These are phyloP conservation scores for Pezicula radicicola DNA, from an alignment of 2,329 filamentous ascomycete species.

Conservation along the genomic window DNA sequence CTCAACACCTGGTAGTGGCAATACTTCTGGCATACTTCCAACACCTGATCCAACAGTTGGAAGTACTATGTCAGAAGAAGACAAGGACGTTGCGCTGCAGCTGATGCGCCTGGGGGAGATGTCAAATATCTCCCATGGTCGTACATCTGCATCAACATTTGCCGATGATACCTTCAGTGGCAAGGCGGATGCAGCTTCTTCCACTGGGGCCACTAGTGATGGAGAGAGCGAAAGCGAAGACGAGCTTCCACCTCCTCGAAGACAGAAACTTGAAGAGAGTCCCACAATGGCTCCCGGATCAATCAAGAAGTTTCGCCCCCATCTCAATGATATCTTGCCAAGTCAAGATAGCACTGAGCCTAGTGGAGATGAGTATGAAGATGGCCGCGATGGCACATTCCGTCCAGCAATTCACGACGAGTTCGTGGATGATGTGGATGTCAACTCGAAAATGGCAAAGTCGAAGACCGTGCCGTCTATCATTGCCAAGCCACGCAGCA, in stretches of 20 bases:
- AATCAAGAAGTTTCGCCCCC: slow-evolving; percentile 43
- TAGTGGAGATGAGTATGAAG: slow-evolving; percentile 59
- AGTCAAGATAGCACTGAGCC: slow-evolving; percentile 55
- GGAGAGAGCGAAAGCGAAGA: slow-evolving; percentile 66
- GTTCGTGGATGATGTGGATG: slow-evolving; percentile 14
- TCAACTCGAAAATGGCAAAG: slow-evolving; percentile 36
- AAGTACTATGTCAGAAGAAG: slow-evolving; percentile 94
- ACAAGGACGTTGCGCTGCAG: slow-evolving; percentile 90
- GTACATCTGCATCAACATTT: slow-evolving; percentile 87
- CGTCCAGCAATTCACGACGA: slow-evolving; percentile 22
- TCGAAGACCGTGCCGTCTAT: slow-evolving; percentile 32
- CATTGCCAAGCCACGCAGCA: slow-evolving; percentile 36
- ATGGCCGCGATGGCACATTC: slow-evolving; percentile 33
- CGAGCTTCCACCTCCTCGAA: slow-evolving; percentile 56
- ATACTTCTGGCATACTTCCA: slow-evolving; percentile 65
- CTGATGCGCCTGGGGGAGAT: slow-evolving; percentile 94
- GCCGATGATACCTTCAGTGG: slow-evolving; percentile 87
- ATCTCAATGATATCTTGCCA: slow-evolving; percentile 48
- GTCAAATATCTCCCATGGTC: slow-evolving; percentile 88
- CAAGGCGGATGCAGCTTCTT: slow-evolving; percentile 79
- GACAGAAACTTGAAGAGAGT: slow-evolving; percentile 53
- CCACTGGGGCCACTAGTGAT: slow-evolving; percentile 80
- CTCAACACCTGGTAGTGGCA: slow-evolving; percentile 35
- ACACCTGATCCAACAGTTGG: slow-evolving; percentile 97
- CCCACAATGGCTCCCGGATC: slow-evolving; percentile 44